A percentile compares a stretch with the other conserved stretches of the same genome.
Evolutionary conservation across 768 basidiomycete genomes (phyloP).

Genomic region (Amanita phalloides): DNA sequence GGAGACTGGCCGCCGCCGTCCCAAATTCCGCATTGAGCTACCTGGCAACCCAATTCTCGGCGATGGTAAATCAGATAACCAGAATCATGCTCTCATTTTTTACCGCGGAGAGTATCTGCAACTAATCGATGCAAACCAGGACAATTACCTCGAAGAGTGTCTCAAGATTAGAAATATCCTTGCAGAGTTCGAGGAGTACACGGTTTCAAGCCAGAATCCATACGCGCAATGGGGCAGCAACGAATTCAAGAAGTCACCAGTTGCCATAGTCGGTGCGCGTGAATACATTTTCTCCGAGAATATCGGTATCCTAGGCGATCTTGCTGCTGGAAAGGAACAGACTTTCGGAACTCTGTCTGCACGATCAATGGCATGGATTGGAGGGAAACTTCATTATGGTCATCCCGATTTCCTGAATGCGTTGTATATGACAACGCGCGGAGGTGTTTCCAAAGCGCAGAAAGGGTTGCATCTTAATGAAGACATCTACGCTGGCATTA

Average conservation of each 20-base stretch:
- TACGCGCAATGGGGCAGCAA: conserved; percentile 86
- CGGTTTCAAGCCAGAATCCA: conserved; percentile 77
- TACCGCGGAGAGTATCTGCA: conserved; percentile 99
- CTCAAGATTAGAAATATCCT: conserved; percentile 99
- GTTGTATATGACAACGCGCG: conserved; percentile 95
- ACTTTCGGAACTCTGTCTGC: conserved; percentile 98
- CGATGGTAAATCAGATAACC: conserved; percentile 99
- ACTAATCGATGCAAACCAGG: conserved; percentile 99
- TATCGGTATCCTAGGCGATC: conserved; percentile 96
- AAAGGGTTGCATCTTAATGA: conserved; percentile 99
- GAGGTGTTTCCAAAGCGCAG: conserved; percentile 97
- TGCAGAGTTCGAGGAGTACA: conserved; percentile 93
- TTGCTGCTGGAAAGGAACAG: conserved; percentile 98
- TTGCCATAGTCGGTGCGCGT: conserved; percentile 96
- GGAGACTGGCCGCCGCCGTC: conserved; percentile 78
- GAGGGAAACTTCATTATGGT: conserved; percentile 97
- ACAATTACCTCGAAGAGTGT: conserved; percentile 99
- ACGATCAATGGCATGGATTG: conserved; percentile 92
- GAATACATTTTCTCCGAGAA: conserved; percentile 99
- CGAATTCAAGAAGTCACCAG: conserved; percentile 80
- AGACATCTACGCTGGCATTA: conserved; percentile 99
- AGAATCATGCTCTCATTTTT: conserved; percentile 99
- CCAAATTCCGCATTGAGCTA: conserved; percentile 97
- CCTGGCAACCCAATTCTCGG: conserved; percentile 99
- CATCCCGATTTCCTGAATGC: conserved; percentile 99